Base-by-base conservation (phyloP, 1,284 basidiomycete species). In the Apiotrichum akiyoshidainum region DNA sequence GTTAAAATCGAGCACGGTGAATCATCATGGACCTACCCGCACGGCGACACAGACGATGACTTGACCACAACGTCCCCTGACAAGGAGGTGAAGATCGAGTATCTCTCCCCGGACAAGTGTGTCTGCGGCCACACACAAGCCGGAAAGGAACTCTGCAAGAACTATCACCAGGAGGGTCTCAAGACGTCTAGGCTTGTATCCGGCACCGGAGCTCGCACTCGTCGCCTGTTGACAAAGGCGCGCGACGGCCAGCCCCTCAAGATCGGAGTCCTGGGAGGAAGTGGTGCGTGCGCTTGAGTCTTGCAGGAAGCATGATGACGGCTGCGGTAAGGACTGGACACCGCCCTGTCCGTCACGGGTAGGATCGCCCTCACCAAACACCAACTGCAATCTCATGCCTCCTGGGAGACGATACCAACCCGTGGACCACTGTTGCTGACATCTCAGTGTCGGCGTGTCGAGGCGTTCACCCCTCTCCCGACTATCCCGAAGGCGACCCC, bases 251-350 rank as follows among this genome's bases (percentile, higher is more conserved):
- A 64, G 37, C 53, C 52, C 16, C 14, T 78, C 40, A 75, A 74
- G 46, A 65, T 78, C 13, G 76, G 76, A 31, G 64, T 78, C 10
- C 55, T 78, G 16, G 76, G 76, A 8, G 76, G 76, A 7, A 75
- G 73, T 57, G 73, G 75, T 77, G 60, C 62, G 74, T 67, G 5
- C 11, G 17, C 41, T 44, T 21, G 41, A 44, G 41, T 44, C 37
- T 37, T 3, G 37, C 5, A 37, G 26, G 26, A 31, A 31, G 26
- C 26, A 31, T n/a, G 7, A 31, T 31, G 26, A 31, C 26, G 26
- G 7, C 26, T 31, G 26, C 26, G 26, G 26, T 7, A 31, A 31
- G 26, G 26, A 7, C 26, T 4, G 4, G 26, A 7, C 26, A 7
- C 26, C 26, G 26, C 26, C 26, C n/a, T n/a, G n/a, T n/a, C n/a